Conservation (phyloP, 805 yeast genomes). For the Sugiyamaella valdiviana region DNA sequence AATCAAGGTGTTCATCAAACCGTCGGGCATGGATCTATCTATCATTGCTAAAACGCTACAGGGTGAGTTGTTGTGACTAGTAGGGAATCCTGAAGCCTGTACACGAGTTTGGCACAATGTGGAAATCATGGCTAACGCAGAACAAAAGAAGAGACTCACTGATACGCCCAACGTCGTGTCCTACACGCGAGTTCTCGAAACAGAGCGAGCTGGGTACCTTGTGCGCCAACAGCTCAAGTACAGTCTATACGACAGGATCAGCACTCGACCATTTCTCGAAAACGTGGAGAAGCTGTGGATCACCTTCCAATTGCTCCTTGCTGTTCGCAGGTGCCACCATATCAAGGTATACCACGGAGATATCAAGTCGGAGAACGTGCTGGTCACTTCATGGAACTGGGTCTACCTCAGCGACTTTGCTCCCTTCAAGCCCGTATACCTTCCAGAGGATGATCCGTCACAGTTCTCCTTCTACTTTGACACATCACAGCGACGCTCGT, state of each 20-base stretch:
- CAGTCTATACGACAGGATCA: constrained; percentile 79
- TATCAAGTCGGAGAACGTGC: constrained; percentile 80
- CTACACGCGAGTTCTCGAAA: constrained; percentile 68
- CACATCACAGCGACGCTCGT: constrained; percentile 75
- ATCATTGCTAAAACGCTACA: constrained; percentile 19
- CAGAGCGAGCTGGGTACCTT: constrained; percentile 86
- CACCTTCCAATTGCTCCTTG: constrained; percentile 68
- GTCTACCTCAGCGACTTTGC: constrained; percentile 76
- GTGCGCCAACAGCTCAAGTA: constrained; percentile 74
- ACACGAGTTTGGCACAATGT: constrained; percentile 5
- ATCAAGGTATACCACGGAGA: constrained; percentile 75
- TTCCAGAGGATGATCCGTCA: constrained; percentile 92
- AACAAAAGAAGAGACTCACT: constrained; percentile 35
- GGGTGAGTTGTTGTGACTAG: constrained; percentile 17
- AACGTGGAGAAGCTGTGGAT: constrained; percentile 78
- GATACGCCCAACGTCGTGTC: constrained; percentile 61
- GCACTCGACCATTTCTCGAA: constrained; percentile 82
- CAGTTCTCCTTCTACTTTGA: constrained; percentile 90
- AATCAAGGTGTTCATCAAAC: constrained; percentile 78
- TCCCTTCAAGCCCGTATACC: constrained; percentile 68
- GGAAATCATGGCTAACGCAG: no score
- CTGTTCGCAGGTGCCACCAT: constrained; percentile 58
- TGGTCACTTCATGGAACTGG: constrained; percentile 90
- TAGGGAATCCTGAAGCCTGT: no score
- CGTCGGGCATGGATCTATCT: constrained; percentile 34